phyloP scores from a whole-genome alignment of 2,329 filamentous ascomycete genomes.

The Exophiala lecanii-corni region DNA sequence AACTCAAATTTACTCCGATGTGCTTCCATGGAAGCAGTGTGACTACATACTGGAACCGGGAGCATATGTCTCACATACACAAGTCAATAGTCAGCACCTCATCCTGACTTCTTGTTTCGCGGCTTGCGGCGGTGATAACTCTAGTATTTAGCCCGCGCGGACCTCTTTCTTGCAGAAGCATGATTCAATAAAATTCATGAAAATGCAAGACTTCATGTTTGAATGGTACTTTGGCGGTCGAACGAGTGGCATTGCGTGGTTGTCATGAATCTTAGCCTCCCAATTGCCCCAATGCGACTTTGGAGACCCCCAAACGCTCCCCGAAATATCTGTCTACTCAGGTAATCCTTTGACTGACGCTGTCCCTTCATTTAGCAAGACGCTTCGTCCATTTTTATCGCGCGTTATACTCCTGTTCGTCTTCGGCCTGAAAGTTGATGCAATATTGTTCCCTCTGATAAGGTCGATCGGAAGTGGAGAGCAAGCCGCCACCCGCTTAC shows the following conservation, averaged over 20 bases:
- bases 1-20: not conserved
- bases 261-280: not conserved
- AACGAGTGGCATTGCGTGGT: not conserved
- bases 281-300: no score
- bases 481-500: no score
- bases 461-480: no score
- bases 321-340: no score
- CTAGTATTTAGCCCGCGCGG: conserved; percentile 9
- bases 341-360: no score
- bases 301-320: no score
- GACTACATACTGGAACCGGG: not conserved
- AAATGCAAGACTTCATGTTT: conserved; percentile 6
- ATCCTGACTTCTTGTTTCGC: not conserved
- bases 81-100: conserved; percentile 7
- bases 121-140: conserved; percentile 14
- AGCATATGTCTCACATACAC: conserved; percentile 7
- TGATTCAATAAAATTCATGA: conserved; percentile 23
- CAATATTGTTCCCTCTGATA: no score
- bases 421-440: no score
- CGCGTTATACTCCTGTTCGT: no score
- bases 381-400: no score
- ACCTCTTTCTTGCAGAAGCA: conserved; percentile 16
- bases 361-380: no score
- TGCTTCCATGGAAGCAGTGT: not conserved
- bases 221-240: no score